Conservation (phyloP, 2,329 filamentous ascomycete genomes). For the Trichoderma asperellum region DNA sequence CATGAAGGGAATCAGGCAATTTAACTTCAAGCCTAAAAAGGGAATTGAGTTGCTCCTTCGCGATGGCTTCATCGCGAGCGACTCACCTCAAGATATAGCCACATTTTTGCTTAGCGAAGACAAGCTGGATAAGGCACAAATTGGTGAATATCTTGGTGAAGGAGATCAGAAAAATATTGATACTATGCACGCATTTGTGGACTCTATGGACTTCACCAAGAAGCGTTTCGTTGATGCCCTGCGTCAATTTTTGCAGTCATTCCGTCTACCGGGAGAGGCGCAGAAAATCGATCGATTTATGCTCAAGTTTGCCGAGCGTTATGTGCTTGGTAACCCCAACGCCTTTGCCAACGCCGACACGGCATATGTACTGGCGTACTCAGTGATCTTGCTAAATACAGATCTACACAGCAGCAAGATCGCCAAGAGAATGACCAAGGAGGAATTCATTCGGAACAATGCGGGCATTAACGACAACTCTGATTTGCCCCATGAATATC, state of each 20-base stretch:
- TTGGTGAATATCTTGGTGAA: constrained; percentile 94
- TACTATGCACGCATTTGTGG: constrained; percentile 98
- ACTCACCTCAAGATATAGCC: constrained; percentile 80
- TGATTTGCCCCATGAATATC: constrained; percentile 90
- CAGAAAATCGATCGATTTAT: constrained; percentile 99
- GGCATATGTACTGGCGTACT: constrained; percentile 93
- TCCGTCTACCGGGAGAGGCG: constrained; percentile 91
- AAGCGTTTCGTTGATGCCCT: constrained; percentile 91
- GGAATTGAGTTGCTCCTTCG: constrained; percentile 83
- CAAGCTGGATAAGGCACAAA: constrained; percentile 83
- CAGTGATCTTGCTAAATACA: constrained; percentile 94
- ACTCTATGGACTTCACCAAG: constrained; percentile 90
- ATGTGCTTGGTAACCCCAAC: constrained; percentile 92
- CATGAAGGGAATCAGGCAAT: constrained; percentile 83
- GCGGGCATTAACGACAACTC: constrained; percentile 96
- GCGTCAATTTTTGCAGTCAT: constrained; percentile 89
- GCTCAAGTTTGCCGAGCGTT: constrained; percentile 97
- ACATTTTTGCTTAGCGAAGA: constrained; percentile 81
- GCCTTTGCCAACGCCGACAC: constrained; percentile 98
- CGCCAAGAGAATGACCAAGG: constrained; percentile 83
- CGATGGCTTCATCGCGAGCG: constrained; percentile 84
- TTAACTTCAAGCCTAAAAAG: constrained; percentile 97
- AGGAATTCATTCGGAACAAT: constrained; percentile 99
- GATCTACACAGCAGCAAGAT: constrained; percentile 93
- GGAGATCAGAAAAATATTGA: constrained; percentile 92